These are phyloP conservation scores for Porphyridium purpureum DNA, from an alignment of 23 red algal species.

Conservation along the genomic window DNA sequence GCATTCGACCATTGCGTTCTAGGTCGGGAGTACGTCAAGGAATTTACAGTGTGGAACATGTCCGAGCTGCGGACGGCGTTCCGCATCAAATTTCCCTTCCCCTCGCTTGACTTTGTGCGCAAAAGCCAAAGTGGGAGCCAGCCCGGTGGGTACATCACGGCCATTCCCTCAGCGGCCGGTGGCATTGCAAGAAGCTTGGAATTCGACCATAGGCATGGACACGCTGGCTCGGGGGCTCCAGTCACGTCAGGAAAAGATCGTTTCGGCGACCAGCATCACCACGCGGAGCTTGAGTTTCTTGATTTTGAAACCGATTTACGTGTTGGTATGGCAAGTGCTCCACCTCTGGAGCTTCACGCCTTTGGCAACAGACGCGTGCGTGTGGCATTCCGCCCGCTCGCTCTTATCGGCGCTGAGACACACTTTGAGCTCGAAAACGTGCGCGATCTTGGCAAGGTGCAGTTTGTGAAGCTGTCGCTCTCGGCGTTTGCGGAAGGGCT, in stretches of 20 bases:
- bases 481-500: too few relatives aligned
- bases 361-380: not conserved
- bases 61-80: not conserved
- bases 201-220: too few relatives aligned
- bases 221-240: too few relatives aligned
- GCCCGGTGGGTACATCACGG: too few relatives aligned
- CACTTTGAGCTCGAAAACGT: not conserved
- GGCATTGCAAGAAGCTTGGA: too few relatives aligned
- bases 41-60: not conserved
- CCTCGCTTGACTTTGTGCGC: too few relatives aligned
- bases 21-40: not conserved
- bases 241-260: too few relatives aligned
- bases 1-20: not conserved
- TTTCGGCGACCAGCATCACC: too few relatives aligned
- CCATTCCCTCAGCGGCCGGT: too few relatives aligned
- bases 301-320: too few relatives aligned
- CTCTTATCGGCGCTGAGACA: not conserved
- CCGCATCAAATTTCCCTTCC: not conserved
- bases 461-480: not conserved
- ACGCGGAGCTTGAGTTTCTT: too few relatives aligned
- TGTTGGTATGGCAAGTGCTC: not conserved
- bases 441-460: not conserved
- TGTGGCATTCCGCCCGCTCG: not conserved
- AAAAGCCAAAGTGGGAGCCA: too few relatives aligned
- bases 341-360: not conserved